Evolutionary conservation across 768 basidiomycete genomes (phyloP).

Genomic region (Leccinum variicolor): DNA sequence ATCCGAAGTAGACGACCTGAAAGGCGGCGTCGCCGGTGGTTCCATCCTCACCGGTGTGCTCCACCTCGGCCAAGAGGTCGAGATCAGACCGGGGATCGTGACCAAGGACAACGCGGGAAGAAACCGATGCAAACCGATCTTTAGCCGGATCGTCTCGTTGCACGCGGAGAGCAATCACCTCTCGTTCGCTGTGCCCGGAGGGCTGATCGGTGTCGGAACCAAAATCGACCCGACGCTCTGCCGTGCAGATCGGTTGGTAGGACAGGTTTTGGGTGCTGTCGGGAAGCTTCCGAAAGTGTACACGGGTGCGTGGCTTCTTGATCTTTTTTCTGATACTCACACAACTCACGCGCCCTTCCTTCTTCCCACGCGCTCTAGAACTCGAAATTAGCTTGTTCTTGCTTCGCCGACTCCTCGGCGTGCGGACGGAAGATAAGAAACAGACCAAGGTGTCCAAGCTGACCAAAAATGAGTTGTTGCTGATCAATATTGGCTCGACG

Average conservation of each 20-base stretch:
- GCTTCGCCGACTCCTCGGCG: conserved; percentile 92
- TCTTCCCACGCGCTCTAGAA: conserved; percentile 43
- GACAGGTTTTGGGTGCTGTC: conserved; percentile 93
- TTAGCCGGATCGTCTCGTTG: conserved; percentile 85
- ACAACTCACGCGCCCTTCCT: not conserved
- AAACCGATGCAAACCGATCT: conserved; percentile 91
- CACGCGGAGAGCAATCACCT: conserved; percentile 95
- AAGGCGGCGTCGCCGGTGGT: conserved; percentile 98
- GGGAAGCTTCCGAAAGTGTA: conserved; percentile 94
- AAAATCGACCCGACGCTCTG: conserved; percentile 95
- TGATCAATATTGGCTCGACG: conserved; percentile 98
- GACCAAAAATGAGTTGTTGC: conserved; percentile 83
- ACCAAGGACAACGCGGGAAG: conserved; percentile 90
- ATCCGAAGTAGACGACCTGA: conserved; percentile 93
- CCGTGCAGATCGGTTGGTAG: conserved; percentile 93
- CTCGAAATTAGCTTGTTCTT: conserved; percentile 93
- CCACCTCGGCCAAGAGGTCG: conserved; percentile 87
- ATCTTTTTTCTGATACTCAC: not conserved
- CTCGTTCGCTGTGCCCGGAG: conserved; percentile 94
- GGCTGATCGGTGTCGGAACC: conserved; percentile 97
- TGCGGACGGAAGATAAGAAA: conserved; percentile 98
- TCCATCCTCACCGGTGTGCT: conserved; percentile 93
- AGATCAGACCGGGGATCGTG: conserved; percentile 96
- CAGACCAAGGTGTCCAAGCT: conserved; percentile 94
- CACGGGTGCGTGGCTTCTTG: conserved; percentile 49